phyloP scores from a whole-genome alignment of 768 basidiomycete species.

The Tylopilus intermedius region DNA sequence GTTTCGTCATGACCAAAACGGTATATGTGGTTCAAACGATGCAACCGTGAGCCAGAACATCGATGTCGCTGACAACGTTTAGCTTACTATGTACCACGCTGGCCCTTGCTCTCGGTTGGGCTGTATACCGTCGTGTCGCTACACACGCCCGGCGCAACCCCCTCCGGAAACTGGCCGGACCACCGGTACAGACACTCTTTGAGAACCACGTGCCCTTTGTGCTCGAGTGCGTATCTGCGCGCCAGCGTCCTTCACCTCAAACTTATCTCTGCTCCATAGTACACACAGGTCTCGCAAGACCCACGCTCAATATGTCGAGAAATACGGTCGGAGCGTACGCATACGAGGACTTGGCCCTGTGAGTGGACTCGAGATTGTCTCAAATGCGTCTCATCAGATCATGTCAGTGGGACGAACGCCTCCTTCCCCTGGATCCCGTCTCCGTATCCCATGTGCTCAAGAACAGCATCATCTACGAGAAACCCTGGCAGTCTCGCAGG shows the following conservation, averaged over 20 bases:
- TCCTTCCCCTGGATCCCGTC: conserved; percentile 75
- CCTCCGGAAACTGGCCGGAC: conserved; percentile 56
- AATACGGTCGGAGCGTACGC: conserved; percentile 66
- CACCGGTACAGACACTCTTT: conserved; percentile 46
- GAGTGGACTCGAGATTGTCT: conserved; percentile 27
- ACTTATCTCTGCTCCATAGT: conserved; percentile 30
- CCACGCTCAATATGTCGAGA: conserved; percentile 49
- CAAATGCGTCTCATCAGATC: conserved; percentile 8
- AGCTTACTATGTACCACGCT: conserved; percentile 5
- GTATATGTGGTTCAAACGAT: background rate
- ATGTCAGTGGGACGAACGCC: conserved; percentile 67
- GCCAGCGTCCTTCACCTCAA: background rate
- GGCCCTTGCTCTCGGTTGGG: conserved; percentile 15
- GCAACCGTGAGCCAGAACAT: too few species aligned
- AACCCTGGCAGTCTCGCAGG: conserved; percentile 74
- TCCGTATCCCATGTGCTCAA: conserved; percentile 73
- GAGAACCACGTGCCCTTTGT: conserved; percentile 50
- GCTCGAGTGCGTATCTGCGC: conserved; percentile 46
- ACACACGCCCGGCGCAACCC: conserved; percentile 36
- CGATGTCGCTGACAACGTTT: background rate
- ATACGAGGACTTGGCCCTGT: conserved; percentile 67
- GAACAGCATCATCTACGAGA: conserved; percentile 69
- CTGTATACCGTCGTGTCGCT: conserved; percentile 23
- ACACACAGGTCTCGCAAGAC: conserved; percentile 48
- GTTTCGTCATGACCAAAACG: background rate